Percentiles rank a stretch among this genome's conserved stretches.
Conservation (phyloP, 2,329 filamentous ascomycete genomes). For the Apiospora phragmitis region DNA sequence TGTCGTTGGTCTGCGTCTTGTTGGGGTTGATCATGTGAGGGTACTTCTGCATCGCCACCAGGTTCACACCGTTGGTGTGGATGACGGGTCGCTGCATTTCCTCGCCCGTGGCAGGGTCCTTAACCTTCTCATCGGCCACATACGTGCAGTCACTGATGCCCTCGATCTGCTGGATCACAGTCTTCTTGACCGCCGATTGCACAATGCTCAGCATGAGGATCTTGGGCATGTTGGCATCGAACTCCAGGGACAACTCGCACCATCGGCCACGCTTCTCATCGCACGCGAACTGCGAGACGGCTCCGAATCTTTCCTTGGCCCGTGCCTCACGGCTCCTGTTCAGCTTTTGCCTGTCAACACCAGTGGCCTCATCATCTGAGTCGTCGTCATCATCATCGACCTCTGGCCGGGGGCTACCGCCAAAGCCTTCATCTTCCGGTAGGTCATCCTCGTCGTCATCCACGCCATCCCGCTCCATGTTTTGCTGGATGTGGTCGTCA, state of each 20-base stretch:
- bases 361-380: constrained; percentile 28
- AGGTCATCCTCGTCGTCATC: constrained; percentile 59
- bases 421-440: constrained; percentile 54
- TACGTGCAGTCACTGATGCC: constrained; percentile 73
- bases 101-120: constrained; percentile 48
- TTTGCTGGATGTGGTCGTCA: constrained; percentile 72
- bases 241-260: constrained; percentile 83
- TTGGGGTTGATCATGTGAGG: constrained; percentile 84
- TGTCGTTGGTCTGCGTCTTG: constrained; percentile 87
- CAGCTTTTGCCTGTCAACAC: constrained; percentile 18
- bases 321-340: constrained; percentile 59
- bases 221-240: constrained; percentile 79
- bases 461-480: constrained; percentile 59
- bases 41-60: constrained; percentile 87
- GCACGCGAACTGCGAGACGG: constrained; percentile 77
- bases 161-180: constrained; percentile 84
- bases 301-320: constrained; percentile 62
- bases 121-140: constrained; percentile 58
- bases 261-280: constrained; percentile 72
- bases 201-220: constrained; percentile 90
- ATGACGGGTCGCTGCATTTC: constrained; percentile 58
- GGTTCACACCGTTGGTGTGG: constrained; percentile 82
- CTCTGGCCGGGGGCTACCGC: constrained; percentile 48
- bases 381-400: constrained; percentile 44
- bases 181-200: constrained; percentile 74